Conservation (phyloP, 495 filamentous ascomycete genomes). For the Talaromyces stipitatus region DNA sequence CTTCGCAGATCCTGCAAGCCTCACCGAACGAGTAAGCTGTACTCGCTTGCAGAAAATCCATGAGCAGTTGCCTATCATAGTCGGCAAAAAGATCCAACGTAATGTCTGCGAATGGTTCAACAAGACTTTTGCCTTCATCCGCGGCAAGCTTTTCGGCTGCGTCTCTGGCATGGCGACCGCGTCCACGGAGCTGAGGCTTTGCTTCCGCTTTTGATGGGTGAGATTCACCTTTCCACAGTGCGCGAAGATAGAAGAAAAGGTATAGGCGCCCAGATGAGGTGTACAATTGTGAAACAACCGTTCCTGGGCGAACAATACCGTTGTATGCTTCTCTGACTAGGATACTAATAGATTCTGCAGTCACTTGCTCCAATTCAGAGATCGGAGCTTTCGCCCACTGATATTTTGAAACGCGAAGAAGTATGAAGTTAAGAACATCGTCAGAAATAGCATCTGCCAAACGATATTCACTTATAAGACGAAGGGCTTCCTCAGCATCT, state of each 20-base stretch:
- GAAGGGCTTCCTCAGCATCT: slow-evolving; percentile 83
- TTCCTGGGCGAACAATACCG: slow-evolving; percentile 70
- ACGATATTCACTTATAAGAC: slow-evolving; percentile 72
- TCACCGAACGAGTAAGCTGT: slow-evolving; percentile 72
- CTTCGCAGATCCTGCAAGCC: slow-evolving; percentile 74
- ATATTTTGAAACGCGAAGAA: slow-evolving; percentile 72
- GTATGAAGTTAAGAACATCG: slow-evolving; percentile 81
- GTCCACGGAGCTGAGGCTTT: slow-evolving; percentile 30
- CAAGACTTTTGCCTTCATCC: slow-evolving; percentile 62
- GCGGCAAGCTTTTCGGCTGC: slow-evolving; percentile 39
- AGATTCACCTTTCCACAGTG: slow-evolving; percentile 71
- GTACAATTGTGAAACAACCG: slow-evolving; percentile 69
- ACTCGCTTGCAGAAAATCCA: slow-evolving; percentile 79
- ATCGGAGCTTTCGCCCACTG: slow-evolving; percentile 58
- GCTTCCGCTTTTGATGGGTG: slow-evolving; percentile 27
- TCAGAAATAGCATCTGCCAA: slow-evolving; percentile 79
- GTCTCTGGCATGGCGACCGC: slow-evolving; percentile 28
- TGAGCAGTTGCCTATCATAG: slow-evolving; percentile 70
- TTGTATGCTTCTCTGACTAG: slow-evolving; percentile 87
- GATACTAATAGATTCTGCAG: slow-evolving; percentile 72
- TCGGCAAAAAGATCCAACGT: slow-evolving; percentile 78
- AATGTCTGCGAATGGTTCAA: slow-evolving; percentile 78
- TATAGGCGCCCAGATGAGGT: slow-evolving; percentile 51
- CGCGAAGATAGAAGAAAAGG: slow-evolving; percentile 84
- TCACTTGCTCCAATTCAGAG: slow-evolving; percentile 65